Conservation (phyloP, 2,329 filamentous ascomycete species). For the Penicillium decumbens region DNA sequence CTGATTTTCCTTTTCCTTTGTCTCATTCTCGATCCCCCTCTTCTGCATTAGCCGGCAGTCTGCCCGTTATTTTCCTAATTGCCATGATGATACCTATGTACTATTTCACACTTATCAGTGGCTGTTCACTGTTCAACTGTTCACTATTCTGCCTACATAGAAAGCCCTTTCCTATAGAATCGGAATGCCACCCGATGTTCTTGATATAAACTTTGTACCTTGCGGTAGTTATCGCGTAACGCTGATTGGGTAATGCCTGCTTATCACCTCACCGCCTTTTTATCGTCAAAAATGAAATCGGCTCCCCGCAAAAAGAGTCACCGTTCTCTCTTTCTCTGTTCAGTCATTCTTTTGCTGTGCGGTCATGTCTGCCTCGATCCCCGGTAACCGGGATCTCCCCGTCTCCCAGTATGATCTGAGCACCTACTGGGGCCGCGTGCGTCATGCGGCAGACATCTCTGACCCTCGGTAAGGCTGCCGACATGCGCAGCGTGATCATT, state of each 20-base stretch:
- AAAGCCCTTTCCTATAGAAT: conserved; percentile 5
- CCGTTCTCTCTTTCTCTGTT: conserved; percentile 7
- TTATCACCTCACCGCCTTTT: conserved; percentile 39
- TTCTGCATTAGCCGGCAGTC: conserved; percentile 19
- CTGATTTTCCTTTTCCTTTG: conserved; percentile 20
- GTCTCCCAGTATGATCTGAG: conserved; percentile 85
- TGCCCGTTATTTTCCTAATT: conserved; percentile 13
- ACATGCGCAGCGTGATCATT: neutral
- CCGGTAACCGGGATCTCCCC: conserved; percentile 73
- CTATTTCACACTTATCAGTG: neutral
- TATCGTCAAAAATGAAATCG: conserved; percentile 21
- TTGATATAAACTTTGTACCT: neutral
- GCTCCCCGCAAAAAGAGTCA: conserved; percentile 22
- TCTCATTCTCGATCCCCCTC: conserved; percentile 8
- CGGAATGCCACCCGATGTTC: conserved; percentile 3
- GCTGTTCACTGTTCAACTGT: neutral
- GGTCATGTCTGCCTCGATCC: conserved; percentile 58
- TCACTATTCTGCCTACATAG: conserved; percentile 4
- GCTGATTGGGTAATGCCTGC: conserved; percentile 18
- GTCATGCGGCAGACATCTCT: conserved; percentile 80
- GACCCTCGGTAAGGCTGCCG: conserved; percentile 77
- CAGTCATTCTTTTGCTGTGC: conserved; percentile 10
- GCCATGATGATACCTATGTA: conserved; percentile 18
- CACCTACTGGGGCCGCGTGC: conserved; percentile 93
- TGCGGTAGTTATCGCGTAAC: neutral